These are phyloP conservation scores for Leptographium galeiforme DNA, from an alignment of 2,329 filamentous ascomycete species.

Conservation along the genomic window DNA sequence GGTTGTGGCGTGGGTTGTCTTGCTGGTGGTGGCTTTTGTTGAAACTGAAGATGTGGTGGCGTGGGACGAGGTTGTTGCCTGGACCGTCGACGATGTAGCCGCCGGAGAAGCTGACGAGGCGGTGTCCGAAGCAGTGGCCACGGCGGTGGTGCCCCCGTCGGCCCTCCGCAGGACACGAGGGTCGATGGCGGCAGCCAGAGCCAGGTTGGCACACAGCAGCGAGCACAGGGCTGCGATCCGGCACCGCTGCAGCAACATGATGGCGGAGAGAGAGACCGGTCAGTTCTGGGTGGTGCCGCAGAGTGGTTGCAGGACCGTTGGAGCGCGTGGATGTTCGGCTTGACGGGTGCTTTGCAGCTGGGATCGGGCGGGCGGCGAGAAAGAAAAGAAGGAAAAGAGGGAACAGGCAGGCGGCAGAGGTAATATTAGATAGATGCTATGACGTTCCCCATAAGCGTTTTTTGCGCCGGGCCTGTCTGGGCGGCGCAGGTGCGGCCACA, in stretches of 20 bases:
- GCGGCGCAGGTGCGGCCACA: background rate
- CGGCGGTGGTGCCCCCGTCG: background rate
- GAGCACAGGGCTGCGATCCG: conserved; percentile 9
- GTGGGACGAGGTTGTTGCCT: background rate
- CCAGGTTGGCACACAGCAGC: conserved; percentile 8
- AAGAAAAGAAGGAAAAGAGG: background rate
- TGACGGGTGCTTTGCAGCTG: background rate
- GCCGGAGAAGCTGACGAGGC: background rate
- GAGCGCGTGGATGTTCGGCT: background rate
- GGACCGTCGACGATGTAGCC: background rate
- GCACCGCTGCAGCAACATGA: conserved; percentile 6
- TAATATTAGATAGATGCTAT: background rate
- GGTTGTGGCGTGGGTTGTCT: background rate
- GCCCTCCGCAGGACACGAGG: conserved; percentile 7
- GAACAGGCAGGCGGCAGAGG: background rate
- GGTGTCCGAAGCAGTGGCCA: background rate
- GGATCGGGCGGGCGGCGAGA: background rate
- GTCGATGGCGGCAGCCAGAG: conserved; percentile 8
- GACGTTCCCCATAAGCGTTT: background rate
- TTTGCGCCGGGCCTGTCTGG: background rate
- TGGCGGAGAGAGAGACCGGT: background rate
- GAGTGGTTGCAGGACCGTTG: background rate
- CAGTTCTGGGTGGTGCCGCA: too few species aligned
- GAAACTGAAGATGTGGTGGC: background rate
- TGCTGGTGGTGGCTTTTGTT: background rate